Conservation (phyloP, 371 early-diverging fungal species). For the Circinella umbellata region DNA sequence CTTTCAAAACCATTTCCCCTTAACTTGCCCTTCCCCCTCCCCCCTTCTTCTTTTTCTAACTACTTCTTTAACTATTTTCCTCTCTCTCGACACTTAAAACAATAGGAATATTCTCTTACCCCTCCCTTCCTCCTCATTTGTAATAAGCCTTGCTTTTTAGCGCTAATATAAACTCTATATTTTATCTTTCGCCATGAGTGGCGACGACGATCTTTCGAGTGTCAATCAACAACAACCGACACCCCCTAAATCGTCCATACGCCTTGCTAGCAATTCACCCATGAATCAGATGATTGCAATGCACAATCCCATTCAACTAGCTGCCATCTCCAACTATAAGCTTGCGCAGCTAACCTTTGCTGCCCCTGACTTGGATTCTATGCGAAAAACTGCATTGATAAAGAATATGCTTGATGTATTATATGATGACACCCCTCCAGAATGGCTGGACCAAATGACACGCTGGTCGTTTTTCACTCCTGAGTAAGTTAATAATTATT, state of each 20-base stretch:
- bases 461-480: slow-evolving; percentile 57
- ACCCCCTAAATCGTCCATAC: slow-evolving; percentile 25
- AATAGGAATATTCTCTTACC: no score
- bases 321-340: slow-evolving; percentile 58
- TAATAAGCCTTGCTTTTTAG: background rate
- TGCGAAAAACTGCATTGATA: slow-evolving; percentile 52
- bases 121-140: slow-evolving; percentile 11
- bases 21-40: no score
- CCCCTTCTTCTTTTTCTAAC: background rate
- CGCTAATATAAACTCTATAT: background rate
- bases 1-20: no score
- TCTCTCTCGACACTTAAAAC: background rate
- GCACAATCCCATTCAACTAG: slow-evolving; percentile 54
- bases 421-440: slow-evolving; percentile 48
- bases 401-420: slow-evolving; percentile 52
- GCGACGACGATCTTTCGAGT: slow-evolving; percentile 14
- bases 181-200: slow-evolving; percentile 16
- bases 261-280: slow-evolving; percentile 13
- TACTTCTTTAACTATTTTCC: background rate
- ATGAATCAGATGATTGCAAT: slow-evolving; percentile 25
- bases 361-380: slow-evolving; percentile 49
- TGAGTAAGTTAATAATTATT: slow-evolving; percentile 36
- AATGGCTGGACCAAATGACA: slow-evolving; percentile 59
- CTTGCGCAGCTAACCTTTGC: slow-evolving; percentile 62
- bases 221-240: slow-evolving; percentile 9